phyloP scores from a whole-genome alignment of 306 rosid species.

The Inga leiocalycina region DNA sequence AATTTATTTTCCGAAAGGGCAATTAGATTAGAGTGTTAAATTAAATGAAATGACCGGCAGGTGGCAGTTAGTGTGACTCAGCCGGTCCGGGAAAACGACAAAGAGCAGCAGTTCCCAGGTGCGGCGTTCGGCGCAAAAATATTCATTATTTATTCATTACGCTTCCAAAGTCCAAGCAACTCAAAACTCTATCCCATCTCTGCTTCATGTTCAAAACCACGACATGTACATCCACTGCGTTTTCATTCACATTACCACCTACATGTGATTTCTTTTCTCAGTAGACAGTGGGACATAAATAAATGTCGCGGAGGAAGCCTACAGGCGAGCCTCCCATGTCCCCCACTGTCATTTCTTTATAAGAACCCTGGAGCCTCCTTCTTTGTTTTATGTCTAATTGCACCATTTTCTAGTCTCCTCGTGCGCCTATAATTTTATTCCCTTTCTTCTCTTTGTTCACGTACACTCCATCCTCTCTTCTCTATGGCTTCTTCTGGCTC shows the following conservation, averaged over 20 bases:
- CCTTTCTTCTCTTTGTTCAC: not conserved
- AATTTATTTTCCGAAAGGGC: not conserved
- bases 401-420: constrained; percentile 79
- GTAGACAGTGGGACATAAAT: not conserved
- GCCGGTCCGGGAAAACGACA: constrained; percentile 46
- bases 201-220: not conserved
- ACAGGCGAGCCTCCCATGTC: constrained; percentile 51
- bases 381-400: constrained; percentile 37
- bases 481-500: constrained; percentile 47
- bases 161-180: not conserved
- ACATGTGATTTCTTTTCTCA: too few species aligned
- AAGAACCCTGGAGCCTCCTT: constrained; percentile 10
- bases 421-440: constrained; percentile 63
- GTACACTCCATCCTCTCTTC: not conserved
- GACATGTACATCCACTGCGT: not conserved
- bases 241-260: not conserved
- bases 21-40: not conserved
- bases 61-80: constrained; percentile 21
- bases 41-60: constrained; percentile 28
- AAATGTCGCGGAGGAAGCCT: constrained; percentile 56
- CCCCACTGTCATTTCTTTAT: constrained; percentile 43
- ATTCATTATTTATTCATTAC: not conserved
- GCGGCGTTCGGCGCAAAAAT: constrained; percentile 90
- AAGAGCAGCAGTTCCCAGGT: constrained; percentile 61
- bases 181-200: not conserved